Evolutionary conservation across 1,284 basidiomycete genomes (phyloP), one percentile per base, ranked within the genome.

Genomic region (Cryptococcus maquisensis): DNA sequence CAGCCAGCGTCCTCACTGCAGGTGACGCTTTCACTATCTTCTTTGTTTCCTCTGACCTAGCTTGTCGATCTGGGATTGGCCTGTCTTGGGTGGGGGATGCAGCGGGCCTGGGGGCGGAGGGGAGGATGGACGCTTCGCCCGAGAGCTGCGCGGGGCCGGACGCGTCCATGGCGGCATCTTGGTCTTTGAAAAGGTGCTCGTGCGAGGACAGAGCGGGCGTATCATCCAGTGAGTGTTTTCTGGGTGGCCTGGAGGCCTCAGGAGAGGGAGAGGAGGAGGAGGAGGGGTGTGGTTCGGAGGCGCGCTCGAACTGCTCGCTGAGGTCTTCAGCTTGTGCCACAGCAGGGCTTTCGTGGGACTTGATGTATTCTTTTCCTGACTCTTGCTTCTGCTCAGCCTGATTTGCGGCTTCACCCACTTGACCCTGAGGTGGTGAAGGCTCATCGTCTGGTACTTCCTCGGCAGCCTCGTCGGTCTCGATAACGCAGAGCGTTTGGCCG

Each of bases 401-500:
- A 32, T 16, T 10, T 8, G 10, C 32, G 0, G 28, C 32, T 13
- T 15, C 18, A 15, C 10, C 12, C 1, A 15, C 20, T 37, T 21
- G 5, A 15, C 16, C 21, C 4, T 28, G 35, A 13, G 2, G 4
- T 16, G 18, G 21, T 15, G 10, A n/a, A 3, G 47, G 10, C n/a
- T 3, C 12, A 18, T 36, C 16, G 13, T 40, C 47, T 15, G 26
- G 40, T 0, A 8, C 54, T 23, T 47, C 60, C 10, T 56, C 60
- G 6, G 10, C 44, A 5, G 12, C 48, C 37, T 84, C 84, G 26
- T 84, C 84, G 18, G 86, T 84, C 63, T 92, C 86, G 51, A 96
- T 93, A 24, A 86, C 74, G 73, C 92, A 96, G 1, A 97, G 78
- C 6, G 85, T 84, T 45, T 83, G 79, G 23, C 93, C 92, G 16